Conservation (phyloP, 805 yeast species). For the Ogataea pilisensis region DNA sequence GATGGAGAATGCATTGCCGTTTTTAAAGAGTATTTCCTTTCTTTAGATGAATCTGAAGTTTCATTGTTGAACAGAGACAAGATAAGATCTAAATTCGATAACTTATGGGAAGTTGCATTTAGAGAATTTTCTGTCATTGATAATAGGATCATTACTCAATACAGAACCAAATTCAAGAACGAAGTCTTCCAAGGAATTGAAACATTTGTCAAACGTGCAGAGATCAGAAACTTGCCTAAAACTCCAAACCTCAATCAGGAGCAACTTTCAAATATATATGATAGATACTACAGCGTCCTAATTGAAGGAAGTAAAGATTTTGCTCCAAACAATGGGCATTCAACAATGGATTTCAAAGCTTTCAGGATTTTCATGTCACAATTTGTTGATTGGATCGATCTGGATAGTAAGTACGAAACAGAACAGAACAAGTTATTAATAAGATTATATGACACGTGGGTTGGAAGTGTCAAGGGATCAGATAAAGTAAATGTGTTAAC, state of each 20-base stretch:
- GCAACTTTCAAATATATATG: slow-evolving; percentile 71
- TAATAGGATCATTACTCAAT: slow-evolving; percentile 66
- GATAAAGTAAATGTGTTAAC: slow-evolving; percentile 54
- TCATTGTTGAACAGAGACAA: slow-evolving; percentile 60
- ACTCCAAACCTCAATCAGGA: slow-evolving; percentile 54
- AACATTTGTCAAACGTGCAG: slow-evolving; percentile 86
- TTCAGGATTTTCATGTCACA: slow-evolving; percentile 74
- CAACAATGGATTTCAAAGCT: slow-evolving; percentile 66
- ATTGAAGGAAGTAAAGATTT: slow-evolving; percentile 58
- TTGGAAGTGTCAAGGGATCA: slow-evolving; percentile 52
- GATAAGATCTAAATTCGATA: slow-evolving; percentile 80
- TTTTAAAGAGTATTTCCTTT: slow-evolving; percentile 74
- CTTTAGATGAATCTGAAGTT: slow-evolving; percentile 74
- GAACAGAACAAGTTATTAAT: slow-evolving; percentile 47
- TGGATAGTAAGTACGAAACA: slow-evolving; percentile 30
- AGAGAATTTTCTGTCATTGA: slow-evolving; percentile 81
- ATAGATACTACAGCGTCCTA: slow-evolving; percentile 73
- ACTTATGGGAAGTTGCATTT: slow-evolving; percentile 84
- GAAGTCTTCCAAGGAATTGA: slow-evolving; percentile 84
- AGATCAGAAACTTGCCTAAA: slow-evolving; percentile 79
- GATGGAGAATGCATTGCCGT: slow-evolving; percentile 89
- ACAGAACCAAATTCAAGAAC: slow-evolving; percentile 66
- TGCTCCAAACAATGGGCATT: slow-evolving; percentile 60
- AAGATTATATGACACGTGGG: slow-evolving; percentile 68
- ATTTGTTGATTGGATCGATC: slow-evolving; percentile 69